phyloP scores from a whole-genome alignment of 2,329 filamentous ascomycete species.

The Penicillium thymicola region DNA sequence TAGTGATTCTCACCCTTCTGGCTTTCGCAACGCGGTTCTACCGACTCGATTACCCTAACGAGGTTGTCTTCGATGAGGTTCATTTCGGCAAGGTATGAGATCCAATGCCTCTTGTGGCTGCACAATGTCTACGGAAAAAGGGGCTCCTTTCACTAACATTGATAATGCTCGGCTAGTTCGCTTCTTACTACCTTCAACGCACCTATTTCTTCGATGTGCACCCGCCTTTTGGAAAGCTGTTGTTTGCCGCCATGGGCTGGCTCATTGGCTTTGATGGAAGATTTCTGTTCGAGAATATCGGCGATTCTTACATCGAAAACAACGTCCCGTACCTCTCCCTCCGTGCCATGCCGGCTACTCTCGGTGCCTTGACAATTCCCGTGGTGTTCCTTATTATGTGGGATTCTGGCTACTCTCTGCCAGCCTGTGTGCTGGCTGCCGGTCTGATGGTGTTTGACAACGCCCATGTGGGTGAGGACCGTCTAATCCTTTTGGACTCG shows the following conservation, averaged over 20 bases:
- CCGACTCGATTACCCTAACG: slow-evolving; percentile 90
- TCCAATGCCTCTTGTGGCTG: background rate
- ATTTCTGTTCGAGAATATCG: slow-evolving; percentile 99
- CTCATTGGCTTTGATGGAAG: slow-evolving; percentile 94
- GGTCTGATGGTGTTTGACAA: slow-evolving; percentile 92
- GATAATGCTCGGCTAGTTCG: slow-evolving; percentile 38
- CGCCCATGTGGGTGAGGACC: slow-evolving; percentile 93
- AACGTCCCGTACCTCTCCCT: slow-evolving; percentile 97
- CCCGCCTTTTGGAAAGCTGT: slow-evolving; percentile 94
- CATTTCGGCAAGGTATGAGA: slow-evolving; percentile 94
- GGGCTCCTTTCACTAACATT: slow-evolving; percentile 15
- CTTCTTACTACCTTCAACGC: slow-evolving; percentile 80
- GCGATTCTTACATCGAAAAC: slow-evolving; percentile 95
- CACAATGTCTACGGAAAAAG: slow-evolving; percentile 2
- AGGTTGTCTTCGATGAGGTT: slow-evolving; percentile 98
- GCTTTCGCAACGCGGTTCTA: slow-evolving; percentile 93
- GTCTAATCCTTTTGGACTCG: slow-evolving; percentile 90
- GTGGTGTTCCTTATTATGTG: slow-evolving; percentile 97
- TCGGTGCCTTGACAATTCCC: slow-evolving; percentile 91
- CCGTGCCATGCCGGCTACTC: slow-evolving; percentile 84
- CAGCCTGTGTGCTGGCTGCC: slow-evolving; percentile 82
- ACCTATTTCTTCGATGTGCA: slow-evolving; percentile 99
- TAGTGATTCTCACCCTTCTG: slow-evolving; percentile 72
- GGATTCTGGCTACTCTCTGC: slow-evolving; percentile 97
- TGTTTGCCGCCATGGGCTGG: slow-evolving; percentile 97